Evolutionary conservation across 345 rosid species (phyloP).

Genomic region (Arabidopsis suecica): DNA sequence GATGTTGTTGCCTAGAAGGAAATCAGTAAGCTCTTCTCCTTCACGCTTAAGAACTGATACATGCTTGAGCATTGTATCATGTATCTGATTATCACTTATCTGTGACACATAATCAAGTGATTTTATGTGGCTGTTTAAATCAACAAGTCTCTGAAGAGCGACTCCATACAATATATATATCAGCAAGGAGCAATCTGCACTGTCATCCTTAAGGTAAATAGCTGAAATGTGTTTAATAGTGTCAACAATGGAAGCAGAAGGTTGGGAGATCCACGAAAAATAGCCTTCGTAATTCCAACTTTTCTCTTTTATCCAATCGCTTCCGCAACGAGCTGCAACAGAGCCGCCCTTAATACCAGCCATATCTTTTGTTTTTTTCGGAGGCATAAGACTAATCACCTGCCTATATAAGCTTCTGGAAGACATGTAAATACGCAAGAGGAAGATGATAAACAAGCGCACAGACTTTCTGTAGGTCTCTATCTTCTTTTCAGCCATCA

Average conservation of each 20-base stretch:
- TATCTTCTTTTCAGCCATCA: conserved; percentile 41
- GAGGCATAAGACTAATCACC: conserved; percentile 70
- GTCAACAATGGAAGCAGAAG: conserved; percentile 69
- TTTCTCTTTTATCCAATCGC: conserved; percentile 66
- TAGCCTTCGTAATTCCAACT: conserved; percentile 70
- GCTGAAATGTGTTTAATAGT: conserved; percentile 60
- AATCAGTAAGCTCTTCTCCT: conserved; percentile 72
- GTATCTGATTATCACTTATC: conserved; percentile 48
- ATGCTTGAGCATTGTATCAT: conserved; percentile 51
- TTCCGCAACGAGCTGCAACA: conserved; percentile 58
- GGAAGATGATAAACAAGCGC: conserved; percentile 67
- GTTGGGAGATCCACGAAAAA: conserved; percentile 72
- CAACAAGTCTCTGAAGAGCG: conserved; percentile 85
- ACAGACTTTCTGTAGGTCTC: conserved; percentile 46
- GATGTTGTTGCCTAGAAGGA: conserved; percentile 54
- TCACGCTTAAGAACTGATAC: conserved; percentile 62
- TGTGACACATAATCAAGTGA: conserved; percentile 67
- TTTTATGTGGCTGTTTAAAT: conserved; percentile 77
- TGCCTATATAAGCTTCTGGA: conserved; percentile 76
- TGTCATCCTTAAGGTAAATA: conserved; percentile 50
- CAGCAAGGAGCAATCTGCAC: conserved; percentile 58
- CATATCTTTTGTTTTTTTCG: conserved; percentile 59
- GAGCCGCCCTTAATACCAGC: conserved; percentile 58
- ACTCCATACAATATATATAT: conserved; percentile 62
- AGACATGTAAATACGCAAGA: conserved; percentile 73